These are phyloP conservation scores for Trichoderma asperellum DNA, from an alignment of 2,329 filamentous ascomycete genomes.

Conservation along the genomic window DNA sequence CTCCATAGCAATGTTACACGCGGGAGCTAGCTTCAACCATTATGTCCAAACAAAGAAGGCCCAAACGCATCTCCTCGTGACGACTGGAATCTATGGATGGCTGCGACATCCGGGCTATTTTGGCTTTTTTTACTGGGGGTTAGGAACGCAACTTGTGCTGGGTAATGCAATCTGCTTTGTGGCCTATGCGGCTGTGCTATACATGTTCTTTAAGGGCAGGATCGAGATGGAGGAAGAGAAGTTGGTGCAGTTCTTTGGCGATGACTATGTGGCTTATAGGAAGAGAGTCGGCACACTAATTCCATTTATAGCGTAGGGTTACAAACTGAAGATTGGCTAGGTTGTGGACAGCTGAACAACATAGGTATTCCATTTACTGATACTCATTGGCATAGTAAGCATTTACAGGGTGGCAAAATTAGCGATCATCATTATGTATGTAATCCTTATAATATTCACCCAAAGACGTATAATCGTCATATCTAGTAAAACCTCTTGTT, in stretches of 20 bases:
- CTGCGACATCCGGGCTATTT: conserved; percentile 93
- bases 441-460: not conserved
- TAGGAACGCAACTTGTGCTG: conserved; percentile 90
- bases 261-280: conserved; percentile 77
- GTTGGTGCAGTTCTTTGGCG: conserved; percentile 79
- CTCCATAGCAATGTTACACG: conserved; percentile 84
- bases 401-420: not conserved
- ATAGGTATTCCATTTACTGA: not conserved
- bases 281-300: conserved; percentile 75
- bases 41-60: conserved; percentile 74
- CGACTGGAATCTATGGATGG: conserved; percentile 73
- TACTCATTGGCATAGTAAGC: not conserved
- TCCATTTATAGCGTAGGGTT: conserved; percentile 60
- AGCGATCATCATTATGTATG: not conserved
- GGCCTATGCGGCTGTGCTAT: conserved; percentile 75
- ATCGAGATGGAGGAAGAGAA: conserved; percentile 79
- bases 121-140: conserved; percentile 97
- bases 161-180: conserved; percentile 81
- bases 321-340: not conserved
- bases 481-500: not conserved
- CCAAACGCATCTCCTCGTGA: conserved; percentile 77
- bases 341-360: not conserved
- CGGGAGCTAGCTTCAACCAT: conserved; percentile 91
- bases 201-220: conserved; percentile 78
- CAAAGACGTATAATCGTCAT: not conserved